A percentile compares a stretch with the other conserved stretches of the same genome.
phyloP scores from a whole-genome alignment of 164 flowering plant species.

The Euptelea pleiosperma region DNA sequence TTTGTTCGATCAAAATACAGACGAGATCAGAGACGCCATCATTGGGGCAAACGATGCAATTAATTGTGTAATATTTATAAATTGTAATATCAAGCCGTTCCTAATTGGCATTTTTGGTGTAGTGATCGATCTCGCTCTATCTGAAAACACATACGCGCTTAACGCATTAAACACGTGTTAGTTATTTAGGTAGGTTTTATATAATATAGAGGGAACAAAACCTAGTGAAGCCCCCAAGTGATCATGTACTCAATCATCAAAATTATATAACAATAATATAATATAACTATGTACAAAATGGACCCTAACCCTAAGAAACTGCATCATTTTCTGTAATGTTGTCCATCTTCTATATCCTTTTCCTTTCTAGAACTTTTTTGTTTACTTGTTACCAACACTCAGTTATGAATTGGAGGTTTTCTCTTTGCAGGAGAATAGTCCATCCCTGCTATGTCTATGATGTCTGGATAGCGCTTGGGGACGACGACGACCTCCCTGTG shows the following conservation, averaged over 20 bases:
- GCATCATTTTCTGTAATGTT: slow-evolving; percentile 58
- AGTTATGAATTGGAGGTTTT: slow-evolving; percentile 83
- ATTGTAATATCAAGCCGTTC: too few species aligned
- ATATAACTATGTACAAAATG: slow-evolving; percentile 28
- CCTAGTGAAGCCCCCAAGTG: neutral
- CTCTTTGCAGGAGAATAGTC: slow-evolving; percentile 76
- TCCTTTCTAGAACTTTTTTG: neutral
- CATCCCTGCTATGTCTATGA: slow-evolving; percentile 63
- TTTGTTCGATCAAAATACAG: too few species aligned
- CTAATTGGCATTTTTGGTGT: too few species aligned
- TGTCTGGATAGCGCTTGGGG: slow-evolving; percentile 42
- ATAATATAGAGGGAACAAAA: slow-evolving; percentile 6
- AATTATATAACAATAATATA: slow-evolving; percentile 13
- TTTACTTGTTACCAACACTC: slow-evolving; percentile 6
- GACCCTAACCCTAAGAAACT: slow-evolving; percentile 44
- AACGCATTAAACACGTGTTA: slow-evolving; percentile 1
- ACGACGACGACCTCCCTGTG: slow-evolving; percentile 13
- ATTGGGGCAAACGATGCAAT: too few species aligned
- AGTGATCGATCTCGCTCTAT: neutral
- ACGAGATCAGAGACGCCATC: too few species aligned
- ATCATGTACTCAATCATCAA: slow-evolving; percentile 18
- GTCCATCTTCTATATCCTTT: slow-evolving; percentile 18
- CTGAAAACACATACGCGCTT: too few species aligned
- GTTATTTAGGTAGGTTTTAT: slow-evolving; percentile 10
- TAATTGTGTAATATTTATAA: too few species aligned